Evolutionary conservation across 31 red algal species (phyloP).

Genomic region (Endocladia muricata): DNA sequence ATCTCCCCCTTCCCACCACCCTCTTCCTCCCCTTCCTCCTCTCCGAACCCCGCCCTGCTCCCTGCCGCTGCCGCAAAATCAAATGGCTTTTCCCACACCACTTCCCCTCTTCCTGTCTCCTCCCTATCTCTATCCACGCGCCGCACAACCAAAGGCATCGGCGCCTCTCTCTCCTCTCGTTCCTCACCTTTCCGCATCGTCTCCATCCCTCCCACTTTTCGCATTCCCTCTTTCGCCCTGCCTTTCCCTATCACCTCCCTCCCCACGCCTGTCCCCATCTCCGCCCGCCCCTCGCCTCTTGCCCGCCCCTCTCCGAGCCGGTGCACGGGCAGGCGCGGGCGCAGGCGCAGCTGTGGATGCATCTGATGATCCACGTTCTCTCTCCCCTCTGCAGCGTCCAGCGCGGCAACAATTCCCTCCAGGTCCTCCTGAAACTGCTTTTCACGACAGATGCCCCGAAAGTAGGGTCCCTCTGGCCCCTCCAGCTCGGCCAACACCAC

Average conservation of each 20-base stretch:
- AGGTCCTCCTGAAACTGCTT: conserved; percentile 34
- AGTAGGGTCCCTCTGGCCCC: conserved; percentile 67
- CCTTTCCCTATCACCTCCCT: background rate
- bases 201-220: background rate
- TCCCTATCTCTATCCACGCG: background rate
- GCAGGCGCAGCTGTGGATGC: conserved; percentile 51
- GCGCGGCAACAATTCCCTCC: background rate
- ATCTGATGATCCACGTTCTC: conserved; percentile 27
- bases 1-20: background rate
- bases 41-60: background rate
- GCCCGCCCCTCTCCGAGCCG: background rate
- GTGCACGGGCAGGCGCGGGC: conserved; percentile 30
- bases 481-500: conserved; percentile 63
- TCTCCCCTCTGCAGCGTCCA: conserved; percentile 8
- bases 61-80: conserved; percentile 36
- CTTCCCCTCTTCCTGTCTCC: background rate
- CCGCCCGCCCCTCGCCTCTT: background rate
- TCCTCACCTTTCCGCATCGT: too few relatives aligned
- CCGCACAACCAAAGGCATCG: too few relatives aligned
- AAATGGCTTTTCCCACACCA: conserved; percentile 45
- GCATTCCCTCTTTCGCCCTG: background rate
- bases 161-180: too few relatives aligned
- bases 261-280: background rate
- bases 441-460: conserved; percentile 36
- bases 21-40: background rate